A percentile compares a stretch with the other conserved stretches of the same genome.
Conservation (phyloP, 495 filamentous ascomycete species). For the Delitschia confertaspora region DNA sequence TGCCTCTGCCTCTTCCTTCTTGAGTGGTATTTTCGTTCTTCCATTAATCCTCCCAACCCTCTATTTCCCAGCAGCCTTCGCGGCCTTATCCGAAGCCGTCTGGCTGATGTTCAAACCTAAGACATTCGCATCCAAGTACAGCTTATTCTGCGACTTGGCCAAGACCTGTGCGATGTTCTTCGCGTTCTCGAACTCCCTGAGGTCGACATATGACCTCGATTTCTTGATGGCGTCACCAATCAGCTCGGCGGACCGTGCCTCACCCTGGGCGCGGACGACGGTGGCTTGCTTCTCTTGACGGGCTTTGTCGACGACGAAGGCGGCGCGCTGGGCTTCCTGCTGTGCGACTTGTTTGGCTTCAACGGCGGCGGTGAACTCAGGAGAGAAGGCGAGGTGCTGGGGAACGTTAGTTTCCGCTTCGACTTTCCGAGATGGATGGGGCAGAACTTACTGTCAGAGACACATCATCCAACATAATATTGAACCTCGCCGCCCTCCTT, state of each 20-base stretch:
- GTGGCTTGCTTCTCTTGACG: constrained; percentile 99
- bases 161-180: constrained; percentile 73
- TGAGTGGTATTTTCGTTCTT: background rate
- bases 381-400: constrained; percentile 96
- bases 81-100: constrained; percentile 39
- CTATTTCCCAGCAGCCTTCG: constrained; percentile 11
- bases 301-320: constrained; percentile 97
- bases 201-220: constrained; percentile 89
- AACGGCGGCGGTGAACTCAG: constrained; percentile 96
- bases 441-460: constrained; percentile 71
- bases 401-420: constrained; percentile 20
- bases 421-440: background rate
- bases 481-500: constrained; percentile 84
- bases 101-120: constrained; percentile 83
- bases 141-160: constrained; percentile 84
- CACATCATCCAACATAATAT: constrained; percentile 95
- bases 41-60: background rate
- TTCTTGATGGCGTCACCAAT: constrained; percentile 99
- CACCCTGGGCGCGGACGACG: constrained; percentile 97
- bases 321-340: constrained; percentile 94
- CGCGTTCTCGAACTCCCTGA: constrained; percentile 95
- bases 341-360: constrained; percentile 99
- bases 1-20: too few relatives aligned
- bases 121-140: constrained; percentile 82
- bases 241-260: constrained; percentile 93